Percentiles rank a stretch among this genome's conserved stretches.
Conservation (phyloP, 306 rosid species). For the Cucumis cinereus region DNA sequence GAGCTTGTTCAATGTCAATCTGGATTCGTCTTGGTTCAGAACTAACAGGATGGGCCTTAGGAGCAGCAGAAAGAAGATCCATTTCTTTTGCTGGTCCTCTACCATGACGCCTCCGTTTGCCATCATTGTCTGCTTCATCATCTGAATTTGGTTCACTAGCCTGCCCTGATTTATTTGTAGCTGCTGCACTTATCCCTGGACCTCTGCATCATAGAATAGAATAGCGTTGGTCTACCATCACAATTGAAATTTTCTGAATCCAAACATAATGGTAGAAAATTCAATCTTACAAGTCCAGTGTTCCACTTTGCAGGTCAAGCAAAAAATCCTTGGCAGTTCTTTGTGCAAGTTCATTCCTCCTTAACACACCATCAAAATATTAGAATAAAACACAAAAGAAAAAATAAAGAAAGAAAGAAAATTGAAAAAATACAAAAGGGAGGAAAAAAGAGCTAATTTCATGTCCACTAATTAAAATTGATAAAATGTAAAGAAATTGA, state of each 20-base stretch:
- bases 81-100: slow-evolving; percentile 56
- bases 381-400: not conserved
- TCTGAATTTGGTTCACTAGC: slow-evolving; percentile 81
- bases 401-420: no score
- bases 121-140: slow-evolving; percentile 64
- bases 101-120: slow-evolving; percentile 62
- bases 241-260: not conserved
- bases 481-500: not conserved
- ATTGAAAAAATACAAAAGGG: no score
- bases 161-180: slow-evolving; percentile 60
- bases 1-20: slow-evolving; percentile 72
- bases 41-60: slow-evolving; percentile 70
- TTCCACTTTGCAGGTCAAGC: slow-evolving; percentile 92
- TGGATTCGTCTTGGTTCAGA: slow-evolving; percentile 76
- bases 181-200: slow-evolving; percentile 58
- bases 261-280: not conserved
- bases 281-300: slow-evolving; percentile 60
- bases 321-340: slow-evolving; percentile 66
- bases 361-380: slow-evolving; percentile 17
- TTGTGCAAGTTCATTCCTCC: slow-evolving; percentile 92
- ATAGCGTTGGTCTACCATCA: not conserved
- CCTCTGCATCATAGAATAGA: slow-evolving; percentile 33
- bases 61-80: slow-evolving; percentile 70
- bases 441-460: not conserved
- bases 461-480: not conserved